These are phyloP conservation scores for Nymphaea thermarum DNA, from an alignment of 164 flowering plant genomes.

Conservation along the genomic window DNA sequence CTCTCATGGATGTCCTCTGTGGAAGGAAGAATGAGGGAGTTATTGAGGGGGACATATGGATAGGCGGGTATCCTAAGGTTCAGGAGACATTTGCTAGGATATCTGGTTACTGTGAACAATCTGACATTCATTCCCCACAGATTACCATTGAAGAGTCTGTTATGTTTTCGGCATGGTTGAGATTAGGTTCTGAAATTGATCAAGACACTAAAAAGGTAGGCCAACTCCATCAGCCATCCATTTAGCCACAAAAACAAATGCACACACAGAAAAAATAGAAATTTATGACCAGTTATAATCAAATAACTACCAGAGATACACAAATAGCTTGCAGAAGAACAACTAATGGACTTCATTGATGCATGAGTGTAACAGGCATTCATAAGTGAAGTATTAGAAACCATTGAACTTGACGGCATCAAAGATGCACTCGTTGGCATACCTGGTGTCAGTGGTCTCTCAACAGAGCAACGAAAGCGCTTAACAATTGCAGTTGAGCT, in stretches of 20 bases:
- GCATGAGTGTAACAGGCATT: slow-evolving; percentile 22
- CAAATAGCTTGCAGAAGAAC: background rate
- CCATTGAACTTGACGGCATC: slow-evolving; percentile 32
- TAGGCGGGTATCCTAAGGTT: slow-evolving; percentile 42
- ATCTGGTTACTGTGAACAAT: slow-evolving; percentile 48
- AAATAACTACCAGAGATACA: too few species aligned
- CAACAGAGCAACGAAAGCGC: slow-evolving; percentile 39
- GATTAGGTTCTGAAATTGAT: slow-evolving; percentile 10
- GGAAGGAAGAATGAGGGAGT: slow-evolving; percentile 40
- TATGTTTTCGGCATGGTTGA: slow-evolving; percentile 31
- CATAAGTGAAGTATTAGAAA: slow-evolving; percentile 36
- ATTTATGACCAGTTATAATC: too few species aligned
- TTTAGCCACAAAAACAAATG: background rate
- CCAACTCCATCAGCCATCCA: background rate
- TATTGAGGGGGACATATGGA: slow-evolving; percentile 32
- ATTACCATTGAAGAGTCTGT: slow-evolving; percentile 43
- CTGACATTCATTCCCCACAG: slow-evolving; percentile 44
- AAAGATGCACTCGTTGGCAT: slow-evolving; percentile 31
- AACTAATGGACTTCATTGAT: background rate
- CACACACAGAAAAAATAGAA: too few species aligned
- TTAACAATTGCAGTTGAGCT: slow-evolving; percentile 46
- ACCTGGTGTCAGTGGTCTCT: slow-evolving; percentile 34
- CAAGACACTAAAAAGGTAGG: slow-evolving; percentile 10
- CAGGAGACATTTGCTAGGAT: slow-evolving; percentile 48
- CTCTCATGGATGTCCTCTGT: slow-evolving; percentile 49